phyloP scores from a whole-genome alignment of 1,284 basidiomycete genomes.

The Ganoderma lingzhi region DNA sequence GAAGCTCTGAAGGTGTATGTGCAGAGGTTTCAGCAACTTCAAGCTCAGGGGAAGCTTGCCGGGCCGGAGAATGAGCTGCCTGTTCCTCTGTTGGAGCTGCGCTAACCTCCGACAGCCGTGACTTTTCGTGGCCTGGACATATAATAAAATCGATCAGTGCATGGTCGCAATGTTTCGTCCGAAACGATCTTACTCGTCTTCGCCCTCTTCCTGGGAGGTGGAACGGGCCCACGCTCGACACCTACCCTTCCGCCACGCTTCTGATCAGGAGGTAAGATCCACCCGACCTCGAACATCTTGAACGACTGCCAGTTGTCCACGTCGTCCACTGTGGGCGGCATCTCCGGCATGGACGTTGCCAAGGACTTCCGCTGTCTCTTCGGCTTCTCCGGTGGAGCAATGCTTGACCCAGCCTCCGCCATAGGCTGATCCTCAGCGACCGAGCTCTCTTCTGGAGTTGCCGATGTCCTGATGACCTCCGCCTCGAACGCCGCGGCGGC shows the following conservation, averaged over 20 bases:
- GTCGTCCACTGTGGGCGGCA: slow-evolving; percentile 65
- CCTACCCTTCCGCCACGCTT: slow-evolving; percentile 62
- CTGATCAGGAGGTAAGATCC: slow-evolving; percentile 85
- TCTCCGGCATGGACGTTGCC: slow-evolving; percentile 46
- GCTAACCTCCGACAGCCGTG: slow-evolving; percentile 10
- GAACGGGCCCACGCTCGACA: slow-evolving; percentile 50
- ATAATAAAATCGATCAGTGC: not conserved
- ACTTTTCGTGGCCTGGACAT: slow-evolving; percentile 17
- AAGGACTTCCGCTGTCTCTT: slow-evolving; percentile 34
- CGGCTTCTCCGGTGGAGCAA: slow-evolving; percentile 16
- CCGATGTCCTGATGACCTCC: slow-evolving; percentile 39
- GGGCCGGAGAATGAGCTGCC: not conserved
- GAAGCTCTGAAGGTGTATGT: slow-evolving; percentile 3
- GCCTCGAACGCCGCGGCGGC: slow-evolving; percentile 53
- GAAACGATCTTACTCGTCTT: slow-evolving; percentile 51
- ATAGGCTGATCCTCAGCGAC: not conserved
- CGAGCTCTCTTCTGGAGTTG: not conserved
- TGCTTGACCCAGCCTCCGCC: not conserved
- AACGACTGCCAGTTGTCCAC: slow-evolving; percentile 82
- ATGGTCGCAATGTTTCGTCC: not conserved
- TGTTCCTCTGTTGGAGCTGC: not conserved
- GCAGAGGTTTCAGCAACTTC: not conserved
- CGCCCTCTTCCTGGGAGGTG: slow-evolving; percentile 57
- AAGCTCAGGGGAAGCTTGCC: not conserved
- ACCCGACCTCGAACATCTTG: slow-evolving; percentile 86